Conservation (phyloP, 2,329 filamentous ascomycete species). For the Apiospora kogelbergensis region DNA sequence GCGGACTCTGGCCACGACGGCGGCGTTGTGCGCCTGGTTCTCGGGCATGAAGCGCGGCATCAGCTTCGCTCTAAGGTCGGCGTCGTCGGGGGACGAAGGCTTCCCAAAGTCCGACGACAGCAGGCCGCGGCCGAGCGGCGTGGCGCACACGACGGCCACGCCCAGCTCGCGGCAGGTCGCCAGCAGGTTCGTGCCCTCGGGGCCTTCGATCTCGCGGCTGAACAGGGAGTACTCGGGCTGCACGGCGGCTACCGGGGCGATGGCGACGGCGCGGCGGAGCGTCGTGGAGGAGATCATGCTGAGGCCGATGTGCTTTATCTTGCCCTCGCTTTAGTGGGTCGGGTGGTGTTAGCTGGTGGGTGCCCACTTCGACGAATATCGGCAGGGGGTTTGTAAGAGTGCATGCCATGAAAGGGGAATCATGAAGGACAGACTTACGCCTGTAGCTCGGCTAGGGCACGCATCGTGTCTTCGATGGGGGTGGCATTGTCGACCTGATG, state of each 20-base stretch:
- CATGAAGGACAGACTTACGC: constrained; percentile 26
- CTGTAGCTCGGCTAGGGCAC: constrained; percentile 48
- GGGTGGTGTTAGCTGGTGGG: not conserved
- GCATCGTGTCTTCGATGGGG: constrained; percentile 50
- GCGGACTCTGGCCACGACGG: constrained; percentile 25
- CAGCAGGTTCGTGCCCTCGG: constrained; percentile 45
- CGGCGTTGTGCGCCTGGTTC: constrained; percentile 49
- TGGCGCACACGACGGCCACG: constrained; percentile 56
- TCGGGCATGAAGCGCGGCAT: constrained; percentile 43
- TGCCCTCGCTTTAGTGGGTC: constrained; percentile 40
- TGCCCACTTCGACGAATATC: no score
- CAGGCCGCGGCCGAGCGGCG: constrained; percentile 59
- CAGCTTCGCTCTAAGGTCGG: constrained; percentile 18
- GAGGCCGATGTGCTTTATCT: constrained; percentile 58
- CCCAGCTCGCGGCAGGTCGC: constrained; percentile 58
- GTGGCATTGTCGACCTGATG: constrained; percentile 48
- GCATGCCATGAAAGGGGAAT: not conserved
- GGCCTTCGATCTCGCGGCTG: constrained; percentile 58
- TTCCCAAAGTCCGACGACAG: constrained; percentile 41
- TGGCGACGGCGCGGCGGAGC: constrained; percentile 46
- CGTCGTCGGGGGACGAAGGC: not conserved
- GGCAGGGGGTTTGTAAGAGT: not conserved
- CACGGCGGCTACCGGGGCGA: constrained; percentile 48
- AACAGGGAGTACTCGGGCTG: constrained; percentile 57
- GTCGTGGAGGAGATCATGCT: constrained; percentile 30